Evolutionary conservation across 2,329 filamentous ascomycete genomes (phyloP), one percentile per base, ranked within the genome.

Genomic region (Lecanicillium sp.): DNA sequence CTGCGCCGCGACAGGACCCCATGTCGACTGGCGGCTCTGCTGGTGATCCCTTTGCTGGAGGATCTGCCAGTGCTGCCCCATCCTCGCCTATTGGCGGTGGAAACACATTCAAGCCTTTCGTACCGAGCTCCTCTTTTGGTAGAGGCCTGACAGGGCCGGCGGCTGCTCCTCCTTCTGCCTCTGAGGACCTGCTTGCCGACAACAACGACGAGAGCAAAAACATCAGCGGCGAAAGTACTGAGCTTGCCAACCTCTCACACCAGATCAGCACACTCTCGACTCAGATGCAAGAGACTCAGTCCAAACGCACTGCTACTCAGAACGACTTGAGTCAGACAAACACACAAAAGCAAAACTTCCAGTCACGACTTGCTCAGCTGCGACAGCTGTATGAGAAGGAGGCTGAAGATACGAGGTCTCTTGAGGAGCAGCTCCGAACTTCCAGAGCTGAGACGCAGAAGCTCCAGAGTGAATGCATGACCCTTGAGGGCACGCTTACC

Each of bases 231-330:
- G 93, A 98, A 62, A 93, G 90, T 2, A 85, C 87, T 0, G 93
- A 98, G 64, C 76, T 98, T 50, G 93, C 90, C 44, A 97, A 98
- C 62, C 75, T 98, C 57, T 96, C 91, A 1, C 97, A 95, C 64
- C 93, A 97, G 65, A 89, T 98, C 54, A 84, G 89, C 26, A 91
- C 87, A 2, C 70, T 98, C 48, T 86, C 90, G 0, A 94, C 85
- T 61, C 90, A 98, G 68, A 95, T 95, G 82, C 89, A 95, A 62
- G 89, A 91, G 56, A 86, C 95, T 2, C 89, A 95, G 63, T 81
- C 77, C 27, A 91, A 95, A 67, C 85, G 90, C 54, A 78, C 73
- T 5, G 79, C 81, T 2, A 86, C 86, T 0, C 90, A 96, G 65
- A 84, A 85, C 54, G 88, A 95, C 51, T 70, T 97, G 44, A 86